Conservation (phyloP, 768 basidiomycete species). For the Hygrophorus russula region DNA sequence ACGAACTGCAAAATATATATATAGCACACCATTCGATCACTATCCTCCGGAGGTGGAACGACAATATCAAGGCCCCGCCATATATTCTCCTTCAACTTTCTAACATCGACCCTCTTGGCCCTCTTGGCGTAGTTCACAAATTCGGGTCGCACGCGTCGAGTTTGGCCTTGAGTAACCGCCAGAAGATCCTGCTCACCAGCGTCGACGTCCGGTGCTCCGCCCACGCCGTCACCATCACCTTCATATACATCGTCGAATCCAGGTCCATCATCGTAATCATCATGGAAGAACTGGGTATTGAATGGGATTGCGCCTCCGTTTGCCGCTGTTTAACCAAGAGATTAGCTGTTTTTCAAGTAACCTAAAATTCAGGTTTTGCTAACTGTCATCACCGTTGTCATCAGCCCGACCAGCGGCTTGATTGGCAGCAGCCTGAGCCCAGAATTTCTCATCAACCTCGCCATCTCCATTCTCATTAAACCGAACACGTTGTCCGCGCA, state of each 20-base stretch:
- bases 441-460: slow-evolving; percentile 93
- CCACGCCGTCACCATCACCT: slow-evolving; percentile 34
- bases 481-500: slow-evolving; percentile 64
- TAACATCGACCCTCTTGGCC: slow-evolving; percentile 93
- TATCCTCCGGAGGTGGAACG: slow-evolving; percentile 29
- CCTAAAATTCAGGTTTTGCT: slow-evolving; percentile 12
- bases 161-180: slow-evolving; percentile 65
- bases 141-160: slow-evolving; percentile 75
- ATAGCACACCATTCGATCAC: slow-evolving; percentile 39
- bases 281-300: slow-evolving; percentile 95
- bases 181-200: slow-evolving; percentile 81
- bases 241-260: slow-evolving; percentile 49
- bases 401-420: slow-evolving; percentile 50
- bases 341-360: neutral
- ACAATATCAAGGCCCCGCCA: slow-evolving; percentile 88
- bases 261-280: slow-evolving; percentile 74
- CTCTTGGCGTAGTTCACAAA: slow-evolving; percentile 90
- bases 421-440: slow-evolving; percentile 90
- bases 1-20: neutral
- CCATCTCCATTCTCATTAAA: slow-evolving; percentile 60
- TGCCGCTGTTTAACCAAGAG: slow-evolving; percentile 14
- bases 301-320: slow-evolving; percentile 64
- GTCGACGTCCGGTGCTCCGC: slow-evolving; percentile 31
- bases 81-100: slow-evolving; percentile 95
- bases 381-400: slow-evolving; percentile 54